Base-by-base conservation (phyloP, 169 alveolate species). In the Cryptosporidium tyzzeri region DNA sequence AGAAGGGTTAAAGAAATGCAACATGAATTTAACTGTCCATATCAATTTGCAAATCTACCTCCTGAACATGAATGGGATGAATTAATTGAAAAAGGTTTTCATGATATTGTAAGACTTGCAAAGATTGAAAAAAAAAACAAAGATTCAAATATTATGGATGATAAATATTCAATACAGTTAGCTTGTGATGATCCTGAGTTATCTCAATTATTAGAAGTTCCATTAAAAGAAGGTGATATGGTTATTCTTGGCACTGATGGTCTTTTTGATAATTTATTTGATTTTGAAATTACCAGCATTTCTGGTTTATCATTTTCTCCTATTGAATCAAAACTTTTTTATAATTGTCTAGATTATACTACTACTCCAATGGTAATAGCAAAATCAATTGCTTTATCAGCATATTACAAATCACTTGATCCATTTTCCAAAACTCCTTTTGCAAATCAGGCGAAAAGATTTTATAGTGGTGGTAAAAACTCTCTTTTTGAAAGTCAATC, bases 241-340 rank as follows among this genome's bases (percentile, higher is more conserved):
- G 44, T 93, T 18, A 87, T 93, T 1, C 85, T 91, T 21, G 96
- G 92, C 4, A 70, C 96, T 31, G 96, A 93, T 67, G 96, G 96
- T 6, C 89, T 93, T 9, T 93, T 86, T 75, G 96, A 93, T 53
- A 93, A 93, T 71, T 37, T 93, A 41, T 93, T 93, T 62, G 86
- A 91, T 45, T 87, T 93, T 12, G 96, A 93, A 35, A 91, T 93
- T 31, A 45, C 92, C 5, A 84, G 84, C 23, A 93, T 92, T 31
- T 48, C 86, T 35, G 80, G 85, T 18, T 80, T 59, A 10, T 23
- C 73, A 41, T 50, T 48, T 67, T 73, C 85, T n/a, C 85, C 85
- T 4, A 39, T 67, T 14, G 91, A 70, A 55, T 70, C 86, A n/a
- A 71, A 70, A 62, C 35, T 71, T 18, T 68, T 84, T 65, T 70